Evolutionary conservation across 169 alveolate species (phyloP).

Genomic region (Fabrea salina): DNA sequence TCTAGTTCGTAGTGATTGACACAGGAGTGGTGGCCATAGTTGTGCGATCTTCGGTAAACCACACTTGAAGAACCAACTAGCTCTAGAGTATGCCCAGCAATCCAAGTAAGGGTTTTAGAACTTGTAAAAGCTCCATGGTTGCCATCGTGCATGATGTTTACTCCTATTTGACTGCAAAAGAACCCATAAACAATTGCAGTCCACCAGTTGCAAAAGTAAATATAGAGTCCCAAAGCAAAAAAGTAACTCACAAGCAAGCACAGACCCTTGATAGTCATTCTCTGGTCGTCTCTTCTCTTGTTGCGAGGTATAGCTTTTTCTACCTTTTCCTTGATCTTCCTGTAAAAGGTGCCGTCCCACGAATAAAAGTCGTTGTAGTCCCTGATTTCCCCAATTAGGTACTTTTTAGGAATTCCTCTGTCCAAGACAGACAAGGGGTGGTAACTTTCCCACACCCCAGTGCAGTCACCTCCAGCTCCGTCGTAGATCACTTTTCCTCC

Average conservation of each 20-base stretch:
- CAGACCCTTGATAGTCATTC: slow-evolving; percentile 40
- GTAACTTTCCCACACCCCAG: slow-evolving; percentile 63
- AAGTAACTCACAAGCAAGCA: slow-evolving; percentile 32
- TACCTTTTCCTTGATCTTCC: slow-evolving; percentile 43
- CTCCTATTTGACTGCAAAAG: slow-evolving; percentile 55
- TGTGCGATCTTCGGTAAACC: slow-evolving; percentile 60
- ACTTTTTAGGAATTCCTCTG: slow-evolving; percentile 38
- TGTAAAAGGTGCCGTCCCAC: slow-evolving; percentile 56
- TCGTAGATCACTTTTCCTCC: slow-evolving; percentile 63
- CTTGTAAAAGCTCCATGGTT: slow-evolving; percentile 61
- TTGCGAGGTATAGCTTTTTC: slow-evolving; percentile 43
- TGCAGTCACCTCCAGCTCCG: slow-evolving; percentile 78
- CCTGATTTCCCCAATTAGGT: slow-evolving; percentile 53
- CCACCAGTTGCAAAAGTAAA: slow-evolving; percentile 33
- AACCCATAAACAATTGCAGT: slow-evolving; percentile 52
- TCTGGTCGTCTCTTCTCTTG: slow-evolving; percentile 39
- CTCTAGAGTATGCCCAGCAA: slow-evolving; percentile 57
- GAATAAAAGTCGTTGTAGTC: slow-evolving; percentile 52
- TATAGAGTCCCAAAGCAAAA: slow-evolving; percentile 27
- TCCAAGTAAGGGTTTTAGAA: slow-evolving; percentile 39
- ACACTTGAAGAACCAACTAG: slow-evolving; percentile 59
- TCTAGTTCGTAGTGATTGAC: slow-evolving; percentile 67
- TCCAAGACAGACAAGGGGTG: slow-evolving; percentile 46
- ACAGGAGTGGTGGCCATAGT: slow-evolving; percentile 69
- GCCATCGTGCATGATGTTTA: slow-evolving; percentile 73